Base-by-base conservation (phyloP, 768 basidiomycete genomes). In the Antrodiella citrinella region DNA sequence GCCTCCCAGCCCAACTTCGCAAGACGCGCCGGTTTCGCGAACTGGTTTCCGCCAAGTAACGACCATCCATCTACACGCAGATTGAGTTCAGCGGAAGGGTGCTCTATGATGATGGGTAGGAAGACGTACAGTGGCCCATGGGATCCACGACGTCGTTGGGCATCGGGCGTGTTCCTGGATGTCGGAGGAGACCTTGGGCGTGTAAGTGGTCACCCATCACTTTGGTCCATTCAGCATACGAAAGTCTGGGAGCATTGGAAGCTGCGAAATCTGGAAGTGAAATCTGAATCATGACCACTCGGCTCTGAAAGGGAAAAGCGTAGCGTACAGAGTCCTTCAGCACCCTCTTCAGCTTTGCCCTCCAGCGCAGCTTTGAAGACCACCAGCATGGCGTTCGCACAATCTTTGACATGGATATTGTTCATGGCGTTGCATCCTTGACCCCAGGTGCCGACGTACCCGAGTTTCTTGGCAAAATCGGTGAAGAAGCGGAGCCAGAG, bases 381-480 rank as follows among this genome's bases (percentile, higher is more conserved):
- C 18, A 63, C 56, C 21, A 68, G 26, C 4, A 74, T 41, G 19
- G 67, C 68, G 43, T 55, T 57, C 0, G 67, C 67, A 5, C 64
- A 65, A 47, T 75, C 74, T 45, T 66, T 67, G 46, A 76, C 67
- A 43, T 75, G 72, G 4, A 71, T 60, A 35, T 64, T 69, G 25
- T 61, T 62, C 62, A 70, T 65, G 9, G 62, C 24, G 35, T 72
- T 74, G 30, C 58, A 56, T 2, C 73, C 72, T 4, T 62, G 55
- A 13, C 72, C 74, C 68, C 69, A 75, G 1, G 72, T 71, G n/a
- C 73, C 73, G 0, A 66, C 65, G 39, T 62, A 61, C 21, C 71
- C 69, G 12, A 61, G 51, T 0, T 59, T 53, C 50, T 66, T 63
- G 44, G 59, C 62, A 50, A 70, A 60, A 39, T 59, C 54, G 26